A percentile compares a stretch with the other conserved stretches of the same genome.
Conservation (phyloP, 805 yeast species). For the Candida adriatica region DNA sequence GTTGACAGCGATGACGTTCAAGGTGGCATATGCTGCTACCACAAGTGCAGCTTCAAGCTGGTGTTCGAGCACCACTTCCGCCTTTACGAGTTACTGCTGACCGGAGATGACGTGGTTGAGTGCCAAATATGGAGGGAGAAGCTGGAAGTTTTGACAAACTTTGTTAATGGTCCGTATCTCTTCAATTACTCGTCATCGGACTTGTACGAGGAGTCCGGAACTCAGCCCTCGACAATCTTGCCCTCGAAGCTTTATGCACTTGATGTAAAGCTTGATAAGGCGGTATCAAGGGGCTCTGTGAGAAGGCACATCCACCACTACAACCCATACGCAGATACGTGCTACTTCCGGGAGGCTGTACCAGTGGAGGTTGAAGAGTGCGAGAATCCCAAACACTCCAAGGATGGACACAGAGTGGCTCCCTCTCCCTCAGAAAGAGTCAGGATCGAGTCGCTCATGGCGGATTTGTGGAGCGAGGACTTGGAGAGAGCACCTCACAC, state of each 20-base stretch:
- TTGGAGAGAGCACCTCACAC: slow-evolving; percentile 12
- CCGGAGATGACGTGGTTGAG: slow-evolving; percentile 30
- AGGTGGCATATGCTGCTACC: slow-evolving; percentile 27
- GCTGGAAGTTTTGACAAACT: slow-evolving; percentile 23
- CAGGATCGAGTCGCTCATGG: slow-evolving; percentile 24
- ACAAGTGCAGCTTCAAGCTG: slow-evolving; percentile 33
- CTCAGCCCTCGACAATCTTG: slow-evolving; percentile 15
- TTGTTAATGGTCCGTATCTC: slow-evolving; percentile 28
- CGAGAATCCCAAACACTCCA: too few relatives aligned
- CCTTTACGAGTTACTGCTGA: slow-evolving; percentile 38
- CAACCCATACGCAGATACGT: slow-evolving; percentile 11
- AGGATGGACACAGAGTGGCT: slow-evolving; percentile 7
- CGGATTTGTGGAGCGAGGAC: slow-evolving; percentile 29
- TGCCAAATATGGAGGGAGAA: slow-evolving; percentile 34
- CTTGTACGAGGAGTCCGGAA: slow-evolving; percentile 19
- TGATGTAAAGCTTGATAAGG: slow-evolving; percentile 20
- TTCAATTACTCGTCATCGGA: slow-evolving; percentile 24
- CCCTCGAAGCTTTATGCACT: slow-evolving; percentile 15
- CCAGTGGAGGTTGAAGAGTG: slow-evolving; percentile 18
- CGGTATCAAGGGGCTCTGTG: not conserved
- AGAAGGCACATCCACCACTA: slow-evolving; percentile 4
- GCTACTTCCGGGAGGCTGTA: slow-evolving; percentile 23
- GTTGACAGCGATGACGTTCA: slow-evolving; percentile 23
- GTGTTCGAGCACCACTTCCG: slow-evolving; percentile 37
- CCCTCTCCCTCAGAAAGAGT: slow-evolving; percentile 16